Percentiles rank a stretch among this genome's conserved stretches.
phyloP scores from a whole-genome alignment of 169 alveolate species.

The Plasmodium knowlesi region DNA sequence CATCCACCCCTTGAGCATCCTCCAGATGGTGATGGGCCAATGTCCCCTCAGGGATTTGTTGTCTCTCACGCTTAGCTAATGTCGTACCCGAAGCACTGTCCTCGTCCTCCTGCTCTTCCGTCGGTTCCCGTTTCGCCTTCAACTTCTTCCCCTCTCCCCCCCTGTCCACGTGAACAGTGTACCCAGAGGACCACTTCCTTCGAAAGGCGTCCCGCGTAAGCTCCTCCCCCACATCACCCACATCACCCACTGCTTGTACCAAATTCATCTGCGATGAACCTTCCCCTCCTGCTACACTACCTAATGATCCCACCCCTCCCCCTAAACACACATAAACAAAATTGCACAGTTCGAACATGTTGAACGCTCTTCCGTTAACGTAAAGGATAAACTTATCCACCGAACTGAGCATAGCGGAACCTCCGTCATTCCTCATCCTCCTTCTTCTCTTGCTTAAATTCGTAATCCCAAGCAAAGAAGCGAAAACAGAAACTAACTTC shows the following conservation, averaged over 20 bases:
- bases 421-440: slow-evolving; percentile 3
- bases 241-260: not conserved
- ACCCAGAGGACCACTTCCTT: not conserved
- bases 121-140: not conserved
- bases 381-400: slow-evolving; percentile 29
- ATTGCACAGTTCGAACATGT: slow-evolving; percentile 38
- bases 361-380: slow-evolving; percentile 10
- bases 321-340: not conserved
- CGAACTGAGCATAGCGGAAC: not conserved
- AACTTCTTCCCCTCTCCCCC: not conserved
- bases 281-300: not conserved
- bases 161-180: not conserved
- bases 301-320: not conserved
- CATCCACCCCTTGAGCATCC: not conserved
- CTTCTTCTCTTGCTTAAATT: slow-evolving; percentile 17
- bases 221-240: not conserved
- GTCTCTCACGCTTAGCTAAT: not conserved
- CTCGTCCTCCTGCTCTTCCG: not conserved
- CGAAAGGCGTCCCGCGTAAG: not conserved
- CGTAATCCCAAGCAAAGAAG: slow-evolving; percentile 41
- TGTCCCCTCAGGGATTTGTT: not conserved
- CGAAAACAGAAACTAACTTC: slow-evolving; percentile 26
- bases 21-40: not conserved
- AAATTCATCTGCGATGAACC: too few relatives aligned
- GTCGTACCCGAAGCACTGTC: not conserved